These are phyloP conservation scores for Epichloe sylvatica DNA, from an alignment of 2,329 filamentous ascomycete species.

Conservation along the genomic window DNA sequence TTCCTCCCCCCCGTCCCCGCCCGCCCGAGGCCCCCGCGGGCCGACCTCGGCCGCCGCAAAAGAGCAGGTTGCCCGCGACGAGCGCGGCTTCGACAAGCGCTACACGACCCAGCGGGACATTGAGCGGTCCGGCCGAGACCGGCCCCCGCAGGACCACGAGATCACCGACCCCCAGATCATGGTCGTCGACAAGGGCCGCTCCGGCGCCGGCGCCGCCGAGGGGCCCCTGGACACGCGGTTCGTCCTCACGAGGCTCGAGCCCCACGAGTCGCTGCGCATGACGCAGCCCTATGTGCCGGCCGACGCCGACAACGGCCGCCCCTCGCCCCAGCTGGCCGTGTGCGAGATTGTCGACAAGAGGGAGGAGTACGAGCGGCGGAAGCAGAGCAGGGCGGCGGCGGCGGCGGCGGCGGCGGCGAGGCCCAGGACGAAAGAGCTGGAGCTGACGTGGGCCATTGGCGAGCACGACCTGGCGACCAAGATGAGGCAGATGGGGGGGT, in stretches of 20 bases:
- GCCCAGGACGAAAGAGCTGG: constrained; percentile 56
- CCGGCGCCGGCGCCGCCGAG: constrained; percentile 13
- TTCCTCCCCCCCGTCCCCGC: background rate
- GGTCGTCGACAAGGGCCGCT: constrained; percentile 24
- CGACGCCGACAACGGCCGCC: constrained; percentile 12
- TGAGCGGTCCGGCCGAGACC: constrained; percentile 21
- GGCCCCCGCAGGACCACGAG: constrained; percentile 29
- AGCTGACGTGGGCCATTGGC: constrained; percentile 80
- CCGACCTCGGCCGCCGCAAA: background rate
- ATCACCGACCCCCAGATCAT: constrained; percentile 30
- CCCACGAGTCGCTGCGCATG: constrained; percentile 27
- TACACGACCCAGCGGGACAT: constrained; percentile 22
- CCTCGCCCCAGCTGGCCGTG: constrained; percentile 33
- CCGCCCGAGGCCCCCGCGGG: background rate
- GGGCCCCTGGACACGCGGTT: constrained; percentile 24
- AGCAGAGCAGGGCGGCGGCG: constrained; percentile 16
- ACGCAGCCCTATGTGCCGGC: constrained; percentile 23
- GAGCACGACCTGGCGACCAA: constrained; percentile 60
- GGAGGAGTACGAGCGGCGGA: constrained; percentile 30
- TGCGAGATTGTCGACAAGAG: constrained; percentile 56
- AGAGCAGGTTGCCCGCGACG: constrained; percentile 8
- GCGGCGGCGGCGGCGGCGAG: constrained; percentile 26
- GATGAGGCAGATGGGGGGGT: constrained; percentile 51
- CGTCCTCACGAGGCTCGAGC: constrained; percentile 28
- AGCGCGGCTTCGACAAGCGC: constrained; percentile 18